phyloP scores from a whole-genome alignment of 306 rosid species.

The Vigna hirtella region DNA sequence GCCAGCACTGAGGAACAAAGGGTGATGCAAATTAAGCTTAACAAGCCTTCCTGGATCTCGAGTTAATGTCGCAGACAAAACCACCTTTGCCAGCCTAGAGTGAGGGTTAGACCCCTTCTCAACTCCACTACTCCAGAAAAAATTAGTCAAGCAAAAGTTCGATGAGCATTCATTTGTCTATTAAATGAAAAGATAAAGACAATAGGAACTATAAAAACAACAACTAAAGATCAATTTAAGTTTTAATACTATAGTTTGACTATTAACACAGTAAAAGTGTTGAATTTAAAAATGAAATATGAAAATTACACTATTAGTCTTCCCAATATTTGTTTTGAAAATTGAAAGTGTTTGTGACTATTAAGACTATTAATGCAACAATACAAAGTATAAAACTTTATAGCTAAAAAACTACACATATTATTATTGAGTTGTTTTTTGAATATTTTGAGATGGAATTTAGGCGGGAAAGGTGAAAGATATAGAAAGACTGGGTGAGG shows the following conservation, averaged over 20 bases:
- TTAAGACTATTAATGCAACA: slow-evolving; percentile 1
- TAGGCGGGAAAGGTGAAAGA: too few relatives aligned
- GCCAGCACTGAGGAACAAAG: slow-evolving; percentile 84
- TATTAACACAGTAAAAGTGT: slow-evolving; percentile 14
- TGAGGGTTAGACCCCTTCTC: slow-evolving; percentile 84
- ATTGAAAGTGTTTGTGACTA: neutral
- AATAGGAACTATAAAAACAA: slow-evolving; percentile 2
- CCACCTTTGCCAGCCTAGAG: slow-evolving; percentile 89
- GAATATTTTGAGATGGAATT: too few relatives aligned
- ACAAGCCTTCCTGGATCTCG: slow-evolving; percentile 91
- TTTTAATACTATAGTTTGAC: slow-evolving; percentile 2
- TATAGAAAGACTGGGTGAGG: too few relatives aligned
- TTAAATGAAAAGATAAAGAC: neutral
- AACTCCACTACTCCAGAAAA: slow-evolving; percentile 72
- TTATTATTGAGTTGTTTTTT: neutral
- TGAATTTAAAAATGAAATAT: slow-evolving; percentile 21
- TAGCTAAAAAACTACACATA: neutral
- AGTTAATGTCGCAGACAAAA: slow-evolving; percentile 86
- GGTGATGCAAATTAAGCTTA: slow-evolving; percentile 85
- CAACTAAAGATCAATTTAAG: slow-evolving; percentile 1
- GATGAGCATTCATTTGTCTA: slow-evolving; percentile 1
- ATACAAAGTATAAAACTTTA: neutral
- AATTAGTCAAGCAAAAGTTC: neutral
- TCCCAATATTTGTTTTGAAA: slow-evolving; percentile 15
- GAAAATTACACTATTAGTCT: too few relatives aligned